A percentile compares a stretch with the other conserved stretches of the same genome.
These are phyloP conservation scores for Fagus crenata DNA, from an alignment of 306 rosid genomes.

Conservation along the genomic window DNA sequence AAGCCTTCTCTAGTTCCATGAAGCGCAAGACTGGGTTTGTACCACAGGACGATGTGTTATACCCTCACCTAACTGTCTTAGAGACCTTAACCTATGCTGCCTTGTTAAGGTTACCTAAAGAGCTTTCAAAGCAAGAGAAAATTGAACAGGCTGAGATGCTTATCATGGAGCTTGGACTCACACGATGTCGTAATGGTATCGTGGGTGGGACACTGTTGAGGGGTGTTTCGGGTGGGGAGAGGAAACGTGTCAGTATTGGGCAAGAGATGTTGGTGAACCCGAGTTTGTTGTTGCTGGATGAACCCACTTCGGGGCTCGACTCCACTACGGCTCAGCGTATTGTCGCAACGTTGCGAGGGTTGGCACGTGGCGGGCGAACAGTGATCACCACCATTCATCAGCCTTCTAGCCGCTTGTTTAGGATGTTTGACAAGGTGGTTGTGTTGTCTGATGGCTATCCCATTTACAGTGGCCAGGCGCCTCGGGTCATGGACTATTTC, in stretches of 20 bases:
- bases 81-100: constrained; percentile 75
- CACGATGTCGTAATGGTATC: constrained; percentile 51
- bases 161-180: constrained; percentile 60
- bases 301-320: constrained; percentile 88
- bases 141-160: constrained; percentile 53
- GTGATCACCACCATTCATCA: constrained; percentile 81
- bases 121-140: constrained; percentile 54
- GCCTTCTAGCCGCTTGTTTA: constrained; percentile 69
- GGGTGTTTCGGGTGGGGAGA: constrained; percentile 82
- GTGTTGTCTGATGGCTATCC: constrained; percentile 71
- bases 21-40: constrained; percentile 76
- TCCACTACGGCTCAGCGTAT: constrained; percentile 77
- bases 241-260: constrained; percentile 84
- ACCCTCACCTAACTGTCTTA: constrained; percentile 77
- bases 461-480: constrained; percentile 57
- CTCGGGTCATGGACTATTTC: constrained; percentile 72
- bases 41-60: constrained; percentile 70
- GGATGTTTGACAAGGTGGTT: constrained; percentile 81
- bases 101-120: constrained; percentile 58
- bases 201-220: constrained; percentile 57
- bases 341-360: constrained; percentile 35
- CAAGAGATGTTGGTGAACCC: constrained; percentile 88
- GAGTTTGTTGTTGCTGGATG: constrained; percentile 69
- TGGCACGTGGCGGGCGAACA: constrained; percentile 72
- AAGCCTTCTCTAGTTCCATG: constrained; percentile 42